A percentile compares a stretch with the other conserved stretches of the same genome.
phyloP scores from a whole-genome alignment of 2,329 filamentous ascomycete genomes.

The Verticillium tricorpus region DNA sequence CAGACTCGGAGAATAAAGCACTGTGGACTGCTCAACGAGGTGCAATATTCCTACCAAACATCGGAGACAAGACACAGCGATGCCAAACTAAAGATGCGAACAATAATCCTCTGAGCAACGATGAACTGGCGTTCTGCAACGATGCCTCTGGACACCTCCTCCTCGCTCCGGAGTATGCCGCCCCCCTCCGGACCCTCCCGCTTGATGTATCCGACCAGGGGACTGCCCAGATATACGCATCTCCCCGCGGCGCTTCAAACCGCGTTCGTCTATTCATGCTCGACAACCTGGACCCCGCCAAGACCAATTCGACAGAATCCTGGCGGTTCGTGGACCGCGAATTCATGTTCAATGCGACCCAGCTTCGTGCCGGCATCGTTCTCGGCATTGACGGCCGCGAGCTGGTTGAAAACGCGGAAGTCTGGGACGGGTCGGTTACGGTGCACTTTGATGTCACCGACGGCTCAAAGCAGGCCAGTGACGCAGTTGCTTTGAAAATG shows the following conservation, averaged over 20 bases:
- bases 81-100: constrained; percentile 18
- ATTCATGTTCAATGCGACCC: constrained; percentile 20
- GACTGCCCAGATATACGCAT: constrained; percentile 13
- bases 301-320: background rate
- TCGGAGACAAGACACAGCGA: constrained; percentile 24
- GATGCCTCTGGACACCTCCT: constrained; percentile 29
- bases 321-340: constrained; percentile 23
- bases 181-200: constrained; percentile 25
- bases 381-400: constrained; percentile 32
- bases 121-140: constrained; percentile 25
- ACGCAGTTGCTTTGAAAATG: constrained; percentile 26
- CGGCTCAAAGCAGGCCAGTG: constrained; percentile 12
- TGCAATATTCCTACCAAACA: constrained; percentile 31
- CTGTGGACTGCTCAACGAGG: constrained; percentile 18
- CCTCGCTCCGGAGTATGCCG: constrained; percentile 22
- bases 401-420: constrained; percentile 12
- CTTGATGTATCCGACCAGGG: constrained; percentile 14
- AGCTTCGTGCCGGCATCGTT: constrained; percentile 22
- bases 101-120: constrained; percentile 14
- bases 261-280: constrained; percentile 24
- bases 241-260: constrained; percentile 2
- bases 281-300: background rate
- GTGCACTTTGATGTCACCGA: constrained; percentile 22
- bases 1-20: constrained; percentile 18
- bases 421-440: constrained; percentile 23